Evolutionary conservation across 352 stramenopile genomes (phyloP).

Genomic region (Pythium insidiosum): DNA sequence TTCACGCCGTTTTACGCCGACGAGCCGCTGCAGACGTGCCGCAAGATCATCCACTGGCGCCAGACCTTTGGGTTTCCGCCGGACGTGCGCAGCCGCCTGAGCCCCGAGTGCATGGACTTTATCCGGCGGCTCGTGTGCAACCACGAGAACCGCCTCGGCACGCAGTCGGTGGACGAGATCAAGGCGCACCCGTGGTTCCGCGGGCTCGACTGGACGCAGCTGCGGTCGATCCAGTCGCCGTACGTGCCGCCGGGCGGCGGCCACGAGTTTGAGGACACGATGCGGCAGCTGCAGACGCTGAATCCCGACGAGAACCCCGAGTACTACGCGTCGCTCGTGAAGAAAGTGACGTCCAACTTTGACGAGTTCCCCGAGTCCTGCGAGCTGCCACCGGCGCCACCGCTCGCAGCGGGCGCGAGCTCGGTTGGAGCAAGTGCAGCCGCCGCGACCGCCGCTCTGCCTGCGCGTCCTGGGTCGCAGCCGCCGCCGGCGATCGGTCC

Average conservation of each 20-base stretch:
- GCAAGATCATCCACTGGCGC: slow-evolving; percentile 90
- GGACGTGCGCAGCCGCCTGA: slow-evolving; percentile 48
- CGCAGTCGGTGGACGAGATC: slow-evolving; percentile 92
- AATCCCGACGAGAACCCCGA: slow-evolving; percentile 37
- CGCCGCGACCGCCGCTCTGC: slow-evolving; percentile 9
- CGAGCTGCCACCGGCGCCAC: slow-evolving; percentile 26
- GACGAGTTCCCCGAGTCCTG: slow-evolving; percentile 93
- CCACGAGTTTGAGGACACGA: slow-evolving; percentile 86
- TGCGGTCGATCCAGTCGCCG: slow-evolving; percentile 80
- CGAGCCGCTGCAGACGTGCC: slow-evolving; percentile 95
- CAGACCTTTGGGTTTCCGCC: slow-evolving; percentile 80
- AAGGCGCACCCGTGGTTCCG: slow-evolving; percentile 97
- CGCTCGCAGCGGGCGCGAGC: slow-evolving; percentile 22
- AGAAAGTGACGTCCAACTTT: slow-evolving; percentile 94
- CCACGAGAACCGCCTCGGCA: slow-evolving; percentile 90
- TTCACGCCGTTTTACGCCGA: slow-evolving; percentile 99
- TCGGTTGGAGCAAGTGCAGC: no score
- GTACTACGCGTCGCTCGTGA: slow-evolving; percentile 86
- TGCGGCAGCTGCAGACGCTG: slow-evolving; percentile 87
- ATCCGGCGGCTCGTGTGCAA: slow-evolving; percentile 92
- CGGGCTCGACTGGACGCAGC: slow-evolving; percentile 88
- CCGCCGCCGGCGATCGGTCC: slow-evolving; percentile 39
- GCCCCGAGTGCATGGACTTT: slow-evolving; percentile 88
- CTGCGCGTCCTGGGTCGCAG: slow-evolving; percentile 20
- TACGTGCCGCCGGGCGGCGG: slow-evolving; percentile 83